Evolutionary conservation across 805 yeast genomes (phyloP), one percentile per base, ranked within the genome.

Genomic region (Starmerella powellii): DNA sequence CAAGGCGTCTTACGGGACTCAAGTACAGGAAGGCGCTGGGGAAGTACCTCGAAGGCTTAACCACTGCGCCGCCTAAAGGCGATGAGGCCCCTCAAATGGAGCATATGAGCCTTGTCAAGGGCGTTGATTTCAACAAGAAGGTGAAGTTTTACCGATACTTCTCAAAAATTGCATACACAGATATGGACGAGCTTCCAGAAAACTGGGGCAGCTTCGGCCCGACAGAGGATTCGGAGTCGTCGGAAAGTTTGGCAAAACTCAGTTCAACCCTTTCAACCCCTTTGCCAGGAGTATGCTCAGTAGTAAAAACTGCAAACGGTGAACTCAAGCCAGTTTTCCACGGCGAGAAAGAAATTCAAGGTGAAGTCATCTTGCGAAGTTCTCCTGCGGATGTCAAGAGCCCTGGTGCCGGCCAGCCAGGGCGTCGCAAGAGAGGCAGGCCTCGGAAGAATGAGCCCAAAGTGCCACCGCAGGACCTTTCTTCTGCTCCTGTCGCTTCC

Each of bases 41-140:
- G 1, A 70, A 74, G 41, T 56, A 70, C 13, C 61, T 76, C 32
- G 85, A 75, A 31, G 58, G 62, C 21, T 63, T 72, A 37, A 69
- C 69, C 16, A 58, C 63, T 2, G 16, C 46, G 6, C 45, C 41
- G 23, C 28, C 42, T 27, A 49, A 42, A 11, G 42, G 33, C 11
- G 6, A 19, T 2, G 28, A 33, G 35, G 32, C 40, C 8, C 26
- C 38, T 1, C 31, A 56, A 42, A 45, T 56, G 35, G 63, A 56
- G 41, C 62, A 56, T 45, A 58, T 59, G 44, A 63, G 59, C 2
- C 63, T 84, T 11, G 68, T 79, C 0, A 68, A 80, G 47, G 76
- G 78, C 15, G 73, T 74, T 45, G 93, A 82, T 54, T 76, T 75
- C 50, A 76, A 74, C 45, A 93, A 94, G 0, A 76, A 85, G 49